A percentile compares a stretch with the other conserved stretches of the same genome.
Evolutionary conservation across 2,329 filamentous ascomycete species (phyloP).

Genomic region (Achaetomium macrosporum): DNA sequence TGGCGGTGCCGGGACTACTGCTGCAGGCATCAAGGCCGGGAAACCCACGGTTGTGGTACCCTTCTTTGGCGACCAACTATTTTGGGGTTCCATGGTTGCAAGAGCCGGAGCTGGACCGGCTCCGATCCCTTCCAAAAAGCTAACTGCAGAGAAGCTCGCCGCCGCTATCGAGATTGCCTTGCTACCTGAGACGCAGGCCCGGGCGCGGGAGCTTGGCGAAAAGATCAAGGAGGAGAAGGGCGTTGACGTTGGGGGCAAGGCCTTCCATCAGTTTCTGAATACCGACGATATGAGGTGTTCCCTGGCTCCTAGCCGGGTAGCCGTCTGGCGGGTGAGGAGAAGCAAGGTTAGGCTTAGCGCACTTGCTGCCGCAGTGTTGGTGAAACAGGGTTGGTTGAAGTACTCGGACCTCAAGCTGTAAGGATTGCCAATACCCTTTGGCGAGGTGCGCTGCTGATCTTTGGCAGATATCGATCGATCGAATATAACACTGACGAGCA

Average conservation of each 20-base stretch:
- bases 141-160: constrained; percentile 61
- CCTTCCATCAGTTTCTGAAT: constrained; percentile 66
- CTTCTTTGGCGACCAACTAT: constrained; percentile 81
- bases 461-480: constrained; percentile 40
- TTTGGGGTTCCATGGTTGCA: constrained; percentile 74
- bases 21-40: constrained; percentile 75
- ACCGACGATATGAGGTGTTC: constrained; percentile 63
- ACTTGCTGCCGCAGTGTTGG: constrained; percentile 64
- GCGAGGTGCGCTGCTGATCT: constrained; percentile 10
- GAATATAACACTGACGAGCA: constrained; percentile 77
- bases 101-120: constrained; percentile 65
- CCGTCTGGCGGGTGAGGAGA: constrained; percentile 68
- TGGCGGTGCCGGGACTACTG: constrained; percentile 81
- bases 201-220: constrained; percentile 52
- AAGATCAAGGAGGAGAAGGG: constrained; percentile 59
- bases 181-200: constrained; percentile 51
- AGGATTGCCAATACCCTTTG: constrained; percentile 26
- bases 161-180: constrained; percentile 57
- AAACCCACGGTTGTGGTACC: constrained; percentile 78
- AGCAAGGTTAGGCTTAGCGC: constrained; percentile 64
- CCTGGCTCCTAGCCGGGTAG: constrained; percentile 60
- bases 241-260: constrained; percentile 55
- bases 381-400: constrained; percentile 57
- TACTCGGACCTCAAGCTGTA: constrained; percentile 69
- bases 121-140: constrained; percentile 62